Conservation (phyloP, 768 basidiomycete species). For the Boletus pseudopeckii region DNA sequence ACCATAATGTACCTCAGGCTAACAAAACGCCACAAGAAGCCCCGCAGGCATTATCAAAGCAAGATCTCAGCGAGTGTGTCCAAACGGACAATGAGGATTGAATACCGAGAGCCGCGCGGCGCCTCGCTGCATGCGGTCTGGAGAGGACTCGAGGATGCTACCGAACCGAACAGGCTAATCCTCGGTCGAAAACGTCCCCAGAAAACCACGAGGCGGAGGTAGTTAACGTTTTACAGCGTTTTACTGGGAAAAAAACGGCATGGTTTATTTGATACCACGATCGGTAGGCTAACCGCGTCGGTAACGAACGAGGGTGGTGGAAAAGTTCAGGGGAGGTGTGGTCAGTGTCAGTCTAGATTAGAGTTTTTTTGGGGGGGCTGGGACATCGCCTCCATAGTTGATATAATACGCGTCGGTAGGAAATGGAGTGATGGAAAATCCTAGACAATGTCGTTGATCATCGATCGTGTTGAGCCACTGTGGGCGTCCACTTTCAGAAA, state of each 20-base stretch:
- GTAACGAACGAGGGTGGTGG: too few relatives aligned
- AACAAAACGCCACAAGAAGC: neutral
- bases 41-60: too few relatives aligned
- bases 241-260: too few relatives aligned
- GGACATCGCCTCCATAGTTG: neutral
- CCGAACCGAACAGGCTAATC: too few relatives aligned
- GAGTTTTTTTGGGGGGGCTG: neutral
- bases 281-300: too few relatives aligned
- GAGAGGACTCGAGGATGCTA: too few relatives aligned
- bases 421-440: neutral
- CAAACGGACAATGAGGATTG: neutral
- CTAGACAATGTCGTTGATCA: neutral
- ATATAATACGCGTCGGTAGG: neutral
- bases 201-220: neutral
- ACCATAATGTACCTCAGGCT: too few relatives aligned
- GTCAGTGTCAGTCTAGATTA: too few relatives aligned
- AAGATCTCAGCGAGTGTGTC: neutral
- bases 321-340: too few relatives aligned
- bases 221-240: neutral
- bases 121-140: neutral
- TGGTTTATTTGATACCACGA: too few relatives aligned
- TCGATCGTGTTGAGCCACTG: neutral
- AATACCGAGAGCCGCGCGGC: neutral
- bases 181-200: neutral
- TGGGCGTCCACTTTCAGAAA: neutral